These are phyloP conservation scores for Fraxinus sp. DNA, from an alignment of 305 asterid genomes.

Conservation along the genomic window DNA sequence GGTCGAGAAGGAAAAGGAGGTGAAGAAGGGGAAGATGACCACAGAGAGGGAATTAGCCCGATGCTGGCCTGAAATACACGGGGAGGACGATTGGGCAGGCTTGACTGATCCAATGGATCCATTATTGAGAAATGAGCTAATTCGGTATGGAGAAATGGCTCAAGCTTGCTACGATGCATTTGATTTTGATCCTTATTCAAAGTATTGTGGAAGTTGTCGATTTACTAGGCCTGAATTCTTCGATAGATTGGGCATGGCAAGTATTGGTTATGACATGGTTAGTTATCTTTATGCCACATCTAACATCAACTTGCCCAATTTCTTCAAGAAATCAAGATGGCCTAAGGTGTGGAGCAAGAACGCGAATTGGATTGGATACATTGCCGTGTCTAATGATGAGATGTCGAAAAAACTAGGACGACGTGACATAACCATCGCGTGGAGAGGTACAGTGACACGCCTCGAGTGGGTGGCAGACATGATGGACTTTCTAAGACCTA, in stretches of 20 bases:
- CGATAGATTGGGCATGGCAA: slow-evolving; percentile 30
- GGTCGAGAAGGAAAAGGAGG: not conserved
- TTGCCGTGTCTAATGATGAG: slow-evolving; percentile 43
- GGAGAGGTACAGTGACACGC: slow-evolving; percentile 53
- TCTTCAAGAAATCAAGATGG: slow-evolving; percentile 31
- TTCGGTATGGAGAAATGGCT: slow-evolving; percentile 47
- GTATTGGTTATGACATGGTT: slow-evolving; percentile 38
- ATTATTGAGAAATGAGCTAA: slow-evolving; percentile 35
- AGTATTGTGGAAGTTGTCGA: slow-evolving; percentile 48
- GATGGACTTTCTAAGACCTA: slow-evolving; percentile 33
- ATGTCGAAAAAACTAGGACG: slow-evolving; percentile 39
- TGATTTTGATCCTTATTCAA: slow-evolving; percentile 42
- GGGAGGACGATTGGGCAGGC: slow-evolving; percentile 44
- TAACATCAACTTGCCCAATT: slow-evolving; percentile 41
- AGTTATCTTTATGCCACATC: slow-evolving; percentile 53
- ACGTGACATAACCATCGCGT: slow-evolving; percentile 40
- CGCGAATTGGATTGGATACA: slow-evolving; percentile 51
- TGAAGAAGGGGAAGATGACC: not conserved
- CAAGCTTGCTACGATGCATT: slow-evolving; percentile 56
- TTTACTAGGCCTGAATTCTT: slow-evolving; percentile 27
- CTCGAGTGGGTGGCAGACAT: slow-evolving; percentile 45
- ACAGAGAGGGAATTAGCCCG: slow-evolving; percentile 11
- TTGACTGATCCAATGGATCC: slow-evolving; percentile 48
- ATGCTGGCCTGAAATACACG: slow-evolving; percentile 44
- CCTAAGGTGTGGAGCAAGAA: slow-evolving; percentile 39